Evolutionary conservation across 306 rosid genomes (phyloP).

Genomic region (Trichosanthes cucumerina): DNA sequence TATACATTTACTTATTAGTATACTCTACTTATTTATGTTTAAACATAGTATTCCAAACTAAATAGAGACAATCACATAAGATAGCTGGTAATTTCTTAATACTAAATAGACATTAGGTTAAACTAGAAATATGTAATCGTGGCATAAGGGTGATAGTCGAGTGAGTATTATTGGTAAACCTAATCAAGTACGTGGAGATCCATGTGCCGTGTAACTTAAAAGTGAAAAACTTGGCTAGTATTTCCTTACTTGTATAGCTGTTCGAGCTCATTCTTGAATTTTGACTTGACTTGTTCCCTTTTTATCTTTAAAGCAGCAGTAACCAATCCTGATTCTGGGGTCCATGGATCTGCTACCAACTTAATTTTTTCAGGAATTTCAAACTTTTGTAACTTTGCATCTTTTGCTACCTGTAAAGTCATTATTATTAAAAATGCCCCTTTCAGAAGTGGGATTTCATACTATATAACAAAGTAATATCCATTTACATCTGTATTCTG

Average conservation of each 20-base stretch:
- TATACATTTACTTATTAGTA: too few species aligned
- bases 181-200: neutral
- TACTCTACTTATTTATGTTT: too few species aligned
- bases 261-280: slow-evolving; percentile 57
- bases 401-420: slow-evolving; percentile 51
- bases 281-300: slow-evolving; percentile 72
- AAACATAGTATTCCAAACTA: too few species aligned
- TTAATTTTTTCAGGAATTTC: slow-evolving; percentile 71
- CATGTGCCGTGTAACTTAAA: neutral
- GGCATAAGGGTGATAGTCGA: too few species aligned
- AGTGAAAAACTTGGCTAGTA: neutral
- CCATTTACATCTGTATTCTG: neutral
- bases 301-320: slow-evolving; percentile 88
- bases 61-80: too few species aligned
- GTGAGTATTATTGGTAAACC: neutral
- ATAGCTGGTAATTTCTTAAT: too few species aligned
- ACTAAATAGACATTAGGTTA: too few species aligned
- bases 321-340: slow-evolving; percentile 85
- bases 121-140: too few species aligned
- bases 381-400: slow-evolving; percentile 53
- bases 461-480: neutral
- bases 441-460: neutral
- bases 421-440: neutral
- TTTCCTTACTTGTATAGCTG: slow-evolving; percentile 49
- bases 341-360: slow-evolving; percentile 70